These are phyloP conservation scores for Ramaria sp. DNA, from an alignment of 768 basidiomycete species.

Conservation along the genomic window DNA sequence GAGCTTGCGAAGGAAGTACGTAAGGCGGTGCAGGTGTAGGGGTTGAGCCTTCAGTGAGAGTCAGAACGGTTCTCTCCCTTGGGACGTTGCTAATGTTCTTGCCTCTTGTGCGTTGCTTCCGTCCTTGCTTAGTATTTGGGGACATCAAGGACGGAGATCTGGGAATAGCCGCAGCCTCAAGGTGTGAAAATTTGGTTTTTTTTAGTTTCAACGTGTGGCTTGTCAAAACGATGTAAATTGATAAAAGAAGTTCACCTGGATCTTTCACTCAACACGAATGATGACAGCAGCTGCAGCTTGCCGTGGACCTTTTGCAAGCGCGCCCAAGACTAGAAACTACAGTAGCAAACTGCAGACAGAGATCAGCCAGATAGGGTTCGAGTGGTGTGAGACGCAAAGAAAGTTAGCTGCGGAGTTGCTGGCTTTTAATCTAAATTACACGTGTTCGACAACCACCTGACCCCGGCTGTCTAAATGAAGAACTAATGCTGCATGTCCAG, in stretches of 20 bases:
- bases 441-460: no score
- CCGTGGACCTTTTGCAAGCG: no score
- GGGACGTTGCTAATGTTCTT: neutral
- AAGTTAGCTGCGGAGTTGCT: no score
- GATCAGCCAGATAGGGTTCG: no score
- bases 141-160: neutral
- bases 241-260: neutral
- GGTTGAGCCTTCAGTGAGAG: slow-evolving; percentile 49
- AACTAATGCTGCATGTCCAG: no score
- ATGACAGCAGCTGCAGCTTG: no score
- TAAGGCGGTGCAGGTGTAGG: slow-evolving; percentile 19
- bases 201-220: neutral
- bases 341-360: no score
- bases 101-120: slow-evolving; percentile 5
- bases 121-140: slow-evolving; percentile 2
- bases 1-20: neutral
- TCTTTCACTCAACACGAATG: neutral
- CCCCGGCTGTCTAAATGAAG: no score
- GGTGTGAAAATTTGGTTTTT: neutral
- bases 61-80: slow-evolving; percentile 57
- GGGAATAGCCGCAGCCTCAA: slow-evolving; percentile 4
- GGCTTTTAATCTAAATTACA: no score
- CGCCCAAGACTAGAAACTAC: no score
- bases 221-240: neutral
- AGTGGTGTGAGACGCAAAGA: no score